Base-by-base conservation (phyloP, 2,329 filamentous ascomycete species). In the Penicillium sp. region DNA sequence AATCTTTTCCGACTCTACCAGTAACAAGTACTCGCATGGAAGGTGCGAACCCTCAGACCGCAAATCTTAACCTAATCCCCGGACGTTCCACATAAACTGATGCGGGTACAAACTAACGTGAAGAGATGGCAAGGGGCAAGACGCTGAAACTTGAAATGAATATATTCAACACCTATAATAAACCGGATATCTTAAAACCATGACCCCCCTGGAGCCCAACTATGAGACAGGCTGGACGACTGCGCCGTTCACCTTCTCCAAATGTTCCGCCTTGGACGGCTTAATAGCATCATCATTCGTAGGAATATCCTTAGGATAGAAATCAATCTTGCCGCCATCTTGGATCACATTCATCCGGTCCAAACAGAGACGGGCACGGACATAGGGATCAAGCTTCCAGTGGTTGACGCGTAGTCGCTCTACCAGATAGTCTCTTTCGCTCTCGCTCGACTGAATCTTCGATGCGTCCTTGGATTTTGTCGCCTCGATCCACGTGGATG, bases 301-400 rank as follows among this genome's bases (percentile, higher is more conserved):
- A 1, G 54, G 38, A 1, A 54, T 36, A 1, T 56, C 43, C n/a
- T 54, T 57, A 5, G 80, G 80, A 66, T 94, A 93, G 70, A 89
- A 91, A 39, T 89, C 78, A 39, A 92, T 74, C 65, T 80, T 81
- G 1, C 91, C 92, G 5, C 81, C 86, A 0, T 79, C 73, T 51
- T 82, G 78, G 43, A 97, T 81, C 52, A 93, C 78, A 0, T 91
- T 89, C 10, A 81, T 83, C 46, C 94, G 85, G 71, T 97, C 94
- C 64, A 96, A 95, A 57, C 89, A 76, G 10, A 86, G 88, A 67
- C 88, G 82, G 3, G 92, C 91, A 31, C 94, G 81, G 14, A 96
- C 70, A 71, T 92, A 96, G 0, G 91, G 91, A 74, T 99, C 94
- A 40, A 97, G 73, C 44, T 82, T 82, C 93, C 93, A 99, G 76